These are phyloP conservation scores for Penicillium sp. DNA, from an alignment of 2,329 filamentous ascomycete species.

Conservation along the genomic window DNA sequence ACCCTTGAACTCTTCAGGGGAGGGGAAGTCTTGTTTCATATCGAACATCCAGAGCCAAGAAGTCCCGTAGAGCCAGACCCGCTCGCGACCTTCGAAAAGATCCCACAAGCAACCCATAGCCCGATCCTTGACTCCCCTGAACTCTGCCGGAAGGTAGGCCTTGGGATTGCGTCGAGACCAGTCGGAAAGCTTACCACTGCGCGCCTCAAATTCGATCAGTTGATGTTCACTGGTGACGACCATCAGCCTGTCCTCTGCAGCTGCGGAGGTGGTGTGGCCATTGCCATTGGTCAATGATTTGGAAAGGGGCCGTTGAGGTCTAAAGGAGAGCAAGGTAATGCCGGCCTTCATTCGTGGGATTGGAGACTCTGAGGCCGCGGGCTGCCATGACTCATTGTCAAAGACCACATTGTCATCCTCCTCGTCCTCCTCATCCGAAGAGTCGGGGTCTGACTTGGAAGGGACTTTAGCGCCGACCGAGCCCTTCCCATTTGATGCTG, in stretches of 20 bases:
- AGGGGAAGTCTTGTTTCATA: slow-evolving; percentile 61
- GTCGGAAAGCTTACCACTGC: slow-evolving; percentile 68
- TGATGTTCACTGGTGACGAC: slow-evolving; percentile 60
- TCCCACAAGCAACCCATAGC: slow-evolving; percentile 86
- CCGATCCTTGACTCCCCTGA: slow-evolving; percentile 68
- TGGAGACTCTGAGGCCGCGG: slow-evolving; percentile 63
- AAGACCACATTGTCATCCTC: slow-evolving; percentile 44
- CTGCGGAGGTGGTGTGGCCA: slow-evolving; percentile 18
- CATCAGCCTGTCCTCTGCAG: slow-evolving; percentile 51
- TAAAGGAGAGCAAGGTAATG: slow-evolving; percentile 64
- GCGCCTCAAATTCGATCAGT: slow-evolving; percentile 71
- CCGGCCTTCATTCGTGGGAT: slow-evolving; percentile 62
- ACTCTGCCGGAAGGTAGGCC: slow-evolving; percentile 66
- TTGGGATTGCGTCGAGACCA: slow-evolving; percentile 83
- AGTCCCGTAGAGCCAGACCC: slow-evolving; percentile 82
- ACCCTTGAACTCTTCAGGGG: slow-evolving; percentile 26
- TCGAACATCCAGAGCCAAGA: slow-evolving; percentile 92
- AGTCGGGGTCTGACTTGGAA: slow-evolving; percentile 44
- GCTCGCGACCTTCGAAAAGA: slow-evolving; percentile 48
- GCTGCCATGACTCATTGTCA: slow-evolving; percentile 65
- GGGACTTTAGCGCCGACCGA: slow-evolving; percentile 37
- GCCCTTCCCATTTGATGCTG: slow-evolving; percentile 38
- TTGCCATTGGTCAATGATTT: slow-evolving; percentile 40
- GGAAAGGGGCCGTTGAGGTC: slow-evolving; percentile 33
- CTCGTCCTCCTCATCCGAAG: slow-evolving; percentile 47